Conservation (phyloP, 2,329 filamentous ascomycete species). For the Colletotrichum salicis region DNA sequence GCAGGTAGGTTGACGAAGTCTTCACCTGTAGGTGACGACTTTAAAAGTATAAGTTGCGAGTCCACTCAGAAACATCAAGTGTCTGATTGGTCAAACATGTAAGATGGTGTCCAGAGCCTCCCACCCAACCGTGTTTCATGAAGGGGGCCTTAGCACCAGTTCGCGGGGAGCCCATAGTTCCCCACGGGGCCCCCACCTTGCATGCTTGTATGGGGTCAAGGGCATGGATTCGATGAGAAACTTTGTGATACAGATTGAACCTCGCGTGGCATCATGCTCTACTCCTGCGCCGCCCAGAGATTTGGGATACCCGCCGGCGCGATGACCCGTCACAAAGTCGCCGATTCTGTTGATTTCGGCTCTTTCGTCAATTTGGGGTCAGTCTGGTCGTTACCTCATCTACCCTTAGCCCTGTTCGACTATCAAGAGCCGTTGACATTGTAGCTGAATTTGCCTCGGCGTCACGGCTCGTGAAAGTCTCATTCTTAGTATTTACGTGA, state of each 20-base stretch:
- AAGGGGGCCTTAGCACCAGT: constrained; percentile 10
- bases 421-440: not conserved
- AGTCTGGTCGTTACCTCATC: not conserved
- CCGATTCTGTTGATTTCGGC: constrained; percentile 1
- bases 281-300: not conserved
- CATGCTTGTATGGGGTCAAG: constrained; percentile 19
- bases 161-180: constrained; percentile 6
- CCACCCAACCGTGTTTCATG: not conserved
- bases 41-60: constrained; percentile 19
- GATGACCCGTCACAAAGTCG: not conserved
- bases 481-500: constrained; percentile 20
- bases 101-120: not conserved
- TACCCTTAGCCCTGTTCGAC: constrained; percentile 15
- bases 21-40: constrained; percentile 7
- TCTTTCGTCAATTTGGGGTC: constrained; percentile 7
- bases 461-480: constrained; percentile 28
- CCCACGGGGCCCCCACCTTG: constrained; percentile 11
- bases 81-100: not conserved
- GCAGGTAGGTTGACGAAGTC: not conserved
- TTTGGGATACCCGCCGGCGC: not conserved
- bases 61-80: not conserved
- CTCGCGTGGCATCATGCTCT: constrained; percentile 14
- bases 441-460: constrained; percentile 19
- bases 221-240: constrained; percentile 4
- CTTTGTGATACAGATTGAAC: constrained; percentile 8